Base-by-base conservation (phyloP, 805 yeast species). In the Kluyveromyces aestuarii region DNA sequence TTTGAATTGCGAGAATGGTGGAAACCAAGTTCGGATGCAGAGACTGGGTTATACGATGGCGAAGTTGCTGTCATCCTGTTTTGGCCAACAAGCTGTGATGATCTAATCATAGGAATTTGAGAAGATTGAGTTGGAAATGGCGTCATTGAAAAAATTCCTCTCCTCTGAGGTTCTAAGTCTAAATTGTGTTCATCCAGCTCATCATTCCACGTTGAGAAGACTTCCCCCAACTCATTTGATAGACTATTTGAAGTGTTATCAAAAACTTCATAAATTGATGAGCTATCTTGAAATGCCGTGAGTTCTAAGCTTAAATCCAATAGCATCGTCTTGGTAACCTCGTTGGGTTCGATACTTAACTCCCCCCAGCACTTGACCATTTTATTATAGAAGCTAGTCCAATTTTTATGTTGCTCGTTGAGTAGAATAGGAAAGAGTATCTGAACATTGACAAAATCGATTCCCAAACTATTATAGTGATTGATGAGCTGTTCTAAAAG, bases 331-430 rank as follows among this genome's bases (percentile, higher is more conserved):
- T 50, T 54, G 1, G 60, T 51, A 7, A 55, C 27, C 8, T 17
- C 11, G 25, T 55, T 59, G 6, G 65, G 52, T 30, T 55, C 44
- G 2, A 48, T 25, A 3, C 54, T 45, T 1, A 56, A 52, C 6
- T 53, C 47, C 30, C 52, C 60, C 68, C 67, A 64, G 46, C 66
- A 60, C 51, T 61, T 62, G 21, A 59, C 46, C 16, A 64, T 39
- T 43, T 57, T 60, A 45, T 51, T 60, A 43, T 58, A 59, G 27
- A 59, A 53, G 6, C 55, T 36, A 27, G 60, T 64, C 27, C 59
- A 41, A 25, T 54, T 50, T 17, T 42, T 41, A 7, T 52, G 40
- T 1, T 49, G 43, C 44, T 64, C 64, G n/a, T 52, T 44, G 33
- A 61, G 13, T 16, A 64, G 35, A 2, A 53, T 21, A 1, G 44